Conservation (phyloP, 306 rosid species). For the Malus orientalis region DNA sequence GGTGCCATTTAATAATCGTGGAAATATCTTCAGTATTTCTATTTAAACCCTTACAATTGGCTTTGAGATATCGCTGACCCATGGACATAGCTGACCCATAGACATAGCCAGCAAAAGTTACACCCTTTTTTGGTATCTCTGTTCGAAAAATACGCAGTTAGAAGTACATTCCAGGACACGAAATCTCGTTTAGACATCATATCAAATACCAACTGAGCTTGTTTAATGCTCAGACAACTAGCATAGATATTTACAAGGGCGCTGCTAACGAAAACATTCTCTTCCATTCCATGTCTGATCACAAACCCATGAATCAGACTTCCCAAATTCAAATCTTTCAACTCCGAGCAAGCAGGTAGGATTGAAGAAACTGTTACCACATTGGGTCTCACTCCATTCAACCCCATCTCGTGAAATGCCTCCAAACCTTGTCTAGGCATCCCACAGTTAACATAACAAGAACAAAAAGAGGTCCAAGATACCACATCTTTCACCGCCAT, state of each 20-base stretch:
- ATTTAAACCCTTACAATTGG: too few relatives aligned
- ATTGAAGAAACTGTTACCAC: neutral
- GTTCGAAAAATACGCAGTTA: slow-evolving; percentile 40
- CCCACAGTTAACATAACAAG: neutral
- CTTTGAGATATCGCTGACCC: too few relatives aligned
- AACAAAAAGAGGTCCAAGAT: neutral
- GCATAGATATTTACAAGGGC: slow-evolving; percentile 1
- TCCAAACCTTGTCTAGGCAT: neutral
- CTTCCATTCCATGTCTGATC: neutral
- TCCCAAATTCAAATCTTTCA: neutral
- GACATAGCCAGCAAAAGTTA: neutral
- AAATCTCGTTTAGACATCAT: slow-evolving; percentile 34
- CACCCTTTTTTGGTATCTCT: slow-evolving; percentile 38
- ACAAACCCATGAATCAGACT: slow-evolving; percentile 10
- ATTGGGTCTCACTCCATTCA: slow-evolving; percentile 9
- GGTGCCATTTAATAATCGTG: too few relatives aligned
- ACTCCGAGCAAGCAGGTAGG: neutral
- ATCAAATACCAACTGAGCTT: slow-evolving; percentile 39
- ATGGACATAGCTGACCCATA: too few relatives aligned
- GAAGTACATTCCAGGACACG: slow-evolving; percentile 49
- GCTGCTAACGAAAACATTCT: neutral
- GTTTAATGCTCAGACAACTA: neutral
- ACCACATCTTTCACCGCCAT: slow-evolving; percentile 1
- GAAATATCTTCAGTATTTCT: too few relatives aligned
- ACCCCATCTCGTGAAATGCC: neutral